Base-by-base conservation (phyloP, 2,329 filamentous ascomycete genomes). In the Elsinoe perseae region DNA sequence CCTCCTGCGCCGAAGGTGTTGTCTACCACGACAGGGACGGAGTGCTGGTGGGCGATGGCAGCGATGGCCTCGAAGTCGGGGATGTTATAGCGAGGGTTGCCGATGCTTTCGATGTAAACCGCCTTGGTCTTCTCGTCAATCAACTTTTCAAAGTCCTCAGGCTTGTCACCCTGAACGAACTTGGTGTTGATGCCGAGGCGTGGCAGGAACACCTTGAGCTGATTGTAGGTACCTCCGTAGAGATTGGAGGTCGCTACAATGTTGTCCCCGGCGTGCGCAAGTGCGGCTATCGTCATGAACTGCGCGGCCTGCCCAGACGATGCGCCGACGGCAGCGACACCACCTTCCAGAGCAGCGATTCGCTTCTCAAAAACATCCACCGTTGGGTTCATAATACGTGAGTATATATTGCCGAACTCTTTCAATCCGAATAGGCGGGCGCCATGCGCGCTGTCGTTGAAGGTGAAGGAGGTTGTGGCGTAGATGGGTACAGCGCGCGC, bases 351-450 rank as follows among this genome's bases (percentile, higher is more conserved):
- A 12, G 92, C 91, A n/a, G 92, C 91, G 52, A 96, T 87, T 59
- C 92, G 84, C 77, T 96, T 95, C 75, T 98, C 93, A 62, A 98
- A 92, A 25, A 97, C 92, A 72, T 95, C 92, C 63, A 92, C 86
- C 0, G 92, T 97, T 2, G 92, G 91, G 73, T 97, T 96, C 86
- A 88, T 89, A 66, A 98, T 90, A 62, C 93, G 89, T 71, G 86
- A 93, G 80, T 98, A 98, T 72, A 97, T 95, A 75, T 97, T 97
- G 73, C 91, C 93, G 66, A 89, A 87, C 75, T 97, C 90, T 77
- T 97, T 95, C 72, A 98, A 87, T 69, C 89, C 88, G 69, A 98
- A 98, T 40, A 98, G 85, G 70, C 90, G 85, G 56, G 93, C 93
- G 60, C 89, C 93, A 68, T 97, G 93, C 50, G 90, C 92, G 53